phyloP scores from a whole-genome alignment of 352 stramenopile species.

The Globisporangium cylindrosporum region DNA sequence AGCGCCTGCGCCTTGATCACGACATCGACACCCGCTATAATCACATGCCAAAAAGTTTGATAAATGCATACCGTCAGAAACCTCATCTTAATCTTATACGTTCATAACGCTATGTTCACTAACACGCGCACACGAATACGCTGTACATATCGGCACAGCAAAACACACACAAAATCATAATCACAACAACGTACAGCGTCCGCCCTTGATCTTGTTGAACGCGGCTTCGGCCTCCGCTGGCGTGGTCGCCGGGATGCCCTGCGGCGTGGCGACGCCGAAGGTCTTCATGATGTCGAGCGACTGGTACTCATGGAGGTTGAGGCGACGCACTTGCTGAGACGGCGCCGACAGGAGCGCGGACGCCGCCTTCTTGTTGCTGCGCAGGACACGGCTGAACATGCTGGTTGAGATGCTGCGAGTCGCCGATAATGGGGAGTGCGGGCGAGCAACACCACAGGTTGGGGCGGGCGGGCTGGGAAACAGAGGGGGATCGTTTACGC shows the following conservation, averaged over 20 bases:
- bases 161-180: neutral
- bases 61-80: neutral
- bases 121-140: neutral
- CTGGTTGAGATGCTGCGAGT: slow-evolving; percentile 1
- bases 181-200: slow-evolving; percentile 45
- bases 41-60: neutral
- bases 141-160: slow-evolving; percentile 2
- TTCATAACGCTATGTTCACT: neutral
- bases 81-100: neutral
- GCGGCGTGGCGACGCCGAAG: slow-evolving; percentile 76
- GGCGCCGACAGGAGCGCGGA: slow-evolving; percentile 53
- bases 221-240: slow-evolving; percentile 77
- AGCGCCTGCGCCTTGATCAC: slow-evolving; percentile 98
- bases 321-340: slow-evolving; percentile 74
- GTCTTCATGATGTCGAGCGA: slow-evolving; percentile 93
- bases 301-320: slow-evolving; percentile 95
- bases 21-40: slow-evolving; percentile 81
- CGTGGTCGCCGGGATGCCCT: slow-evolving; percentile 69
- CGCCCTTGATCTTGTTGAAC: slow-evolving; percentile 77
- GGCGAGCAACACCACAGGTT: slow-evolving; percentile 16
- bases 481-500: neutral
- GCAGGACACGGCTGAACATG: slow-evolving; percentile 62
- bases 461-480: neutral
- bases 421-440: slow-evolving; percentile 4
- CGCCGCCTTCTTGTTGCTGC: slow-evolving; percentile 23